These are phyloP conservation scores for Trichoderma aggressivum DNA, from an alignment of 2,329 filamentous ascomycete species.

Conservation along the genomic window DNA sequence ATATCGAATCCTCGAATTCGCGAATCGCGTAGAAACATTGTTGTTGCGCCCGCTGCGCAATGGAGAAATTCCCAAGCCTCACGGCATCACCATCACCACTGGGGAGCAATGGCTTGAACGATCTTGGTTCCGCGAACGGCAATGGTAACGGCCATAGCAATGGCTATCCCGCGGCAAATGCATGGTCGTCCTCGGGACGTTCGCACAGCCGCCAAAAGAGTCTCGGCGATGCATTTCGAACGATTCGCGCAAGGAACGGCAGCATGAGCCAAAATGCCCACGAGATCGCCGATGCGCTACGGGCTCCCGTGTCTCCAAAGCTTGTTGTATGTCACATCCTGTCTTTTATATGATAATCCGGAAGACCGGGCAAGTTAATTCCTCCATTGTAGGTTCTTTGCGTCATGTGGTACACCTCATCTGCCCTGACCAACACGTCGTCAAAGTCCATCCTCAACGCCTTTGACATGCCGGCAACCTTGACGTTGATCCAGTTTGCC, in stretches of 20 bases:
- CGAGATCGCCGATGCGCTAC: constrained; percentile 86
- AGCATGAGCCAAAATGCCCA: constrained; percentile 92
- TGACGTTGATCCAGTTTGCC: constrained; percentile 89
- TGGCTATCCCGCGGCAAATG: constrained; percentile 11
- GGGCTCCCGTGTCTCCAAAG: constrained; percentile 78
- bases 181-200: constrained; percentile 33
- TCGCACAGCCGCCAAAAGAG: constrained; percentile 77
- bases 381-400: constrained; percentile 65
- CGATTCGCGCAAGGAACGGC: constrained; percentile 73
- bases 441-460: constrained; percentile 95
- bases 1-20: neutral
- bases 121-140: constrained; percentile 30
- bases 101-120: constrained; percentile 28
- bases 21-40: neutral
- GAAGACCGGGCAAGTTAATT: neutral
- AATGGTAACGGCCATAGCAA: neutral
- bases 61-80: constrained; percentile 59
- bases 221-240: constrained; percentile 81
- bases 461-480: constrained; percentile 83
- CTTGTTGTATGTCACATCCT: constrained; percentile 31
- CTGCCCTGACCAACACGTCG: constrained; percentile 93
- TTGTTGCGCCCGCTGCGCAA: constrained; percentile 24
- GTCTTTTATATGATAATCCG: neutral
- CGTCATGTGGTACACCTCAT: constrained; percentile 90
- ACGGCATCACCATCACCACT: constrained; percentile 40